phyloP scores from a whole-genome alignment of 1,139 yeast genomes.

The Nakaseomyces glabratus region DNA sequence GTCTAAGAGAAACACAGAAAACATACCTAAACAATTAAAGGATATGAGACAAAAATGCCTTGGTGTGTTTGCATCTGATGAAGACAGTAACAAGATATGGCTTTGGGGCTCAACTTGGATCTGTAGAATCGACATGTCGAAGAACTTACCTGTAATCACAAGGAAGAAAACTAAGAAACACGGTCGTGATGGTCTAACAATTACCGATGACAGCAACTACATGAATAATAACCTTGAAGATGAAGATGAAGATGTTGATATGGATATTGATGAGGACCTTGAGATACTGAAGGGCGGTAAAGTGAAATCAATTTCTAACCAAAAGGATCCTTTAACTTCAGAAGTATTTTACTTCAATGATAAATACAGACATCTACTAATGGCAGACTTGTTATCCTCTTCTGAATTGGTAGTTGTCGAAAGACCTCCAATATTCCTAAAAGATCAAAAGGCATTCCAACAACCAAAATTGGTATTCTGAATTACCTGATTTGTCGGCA shows the following conservation, averaged over 20 bases:
- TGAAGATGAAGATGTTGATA: slow-evolving; percentile 32
- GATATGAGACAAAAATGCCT: slow-evolving; percentile 59
- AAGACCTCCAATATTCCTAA: slow-evolving; percentile 48
- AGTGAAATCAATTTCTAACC: slow-evolving; percentile 28
- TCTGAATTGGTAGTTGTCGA: slow-evolving; percentile 65
- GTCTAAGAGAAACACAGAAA: slow-evolving; percentile 71
- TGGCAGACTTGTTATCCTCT: slow-evolving; percentile 48
- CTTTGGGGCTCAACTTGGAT: slow-evolving; percentile 85
- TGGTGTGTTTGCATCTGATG: slow-evolving; percentile 49
- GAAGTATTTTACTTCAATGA: slow-evolving; percentile 66
- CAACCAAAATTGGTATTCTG: slow-evolving; percentile 55
- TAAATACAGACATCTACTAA: slow-evolving; percentile 67
- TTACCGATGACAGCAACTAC: slow-evolving; percentile 34
- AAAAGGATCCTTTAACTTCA: slow-evolving; percentile 25
- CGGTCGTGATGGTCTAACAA: slow-evolving; percentile 52
- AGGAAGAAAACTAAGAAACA: slow-evolving; percentile 45
- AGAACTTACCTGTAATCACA: slow-evolving; percentile 44
- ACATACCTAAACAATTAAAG: slow-evolving; percentile 58
- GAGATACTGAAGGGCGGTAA: slow-evolving; percentile 10
- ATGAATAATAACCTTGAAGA: slow-evolving; percentile 28
- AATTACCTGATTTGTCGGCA: slow-evolving; percentile 7
- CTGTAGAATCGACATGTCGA: slow-evolving; percentile 59
- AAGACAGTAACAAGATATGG: slow-evolving; percentile 50
- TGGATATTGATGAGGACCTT: slow-evolving; percentile 16
- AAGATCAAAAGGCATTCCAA: slow-evolving; percentile 65